Conservation (phyloP, 2,329 filamentous ascomycete species). For the Xylaria sp. region DNA sequence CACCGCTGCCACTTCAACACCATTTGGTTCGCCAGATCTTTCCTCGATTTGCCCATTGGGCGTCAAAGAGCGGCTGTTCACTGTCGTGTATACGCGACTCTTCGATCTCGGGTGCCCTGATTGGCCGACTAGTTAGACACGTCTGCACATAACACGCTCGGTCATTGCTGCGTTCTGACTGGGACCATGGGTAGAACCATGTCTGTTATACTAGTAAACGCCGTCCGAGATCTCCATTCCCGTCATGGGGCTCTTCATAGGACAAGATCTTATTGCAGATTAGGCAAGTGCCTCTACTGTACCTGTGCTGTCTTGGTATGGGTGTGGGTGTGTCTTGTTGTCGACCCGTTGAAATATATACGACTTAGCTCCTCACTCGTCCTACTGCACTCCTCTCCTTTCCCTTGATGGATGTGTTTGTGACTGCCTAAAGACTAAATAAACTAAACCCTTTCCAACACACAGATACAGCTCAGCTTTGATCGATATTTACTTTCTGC, state of each 20-base stretch:
- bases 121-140: constrained; percentile 20
- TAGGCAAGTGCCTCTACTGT: constrained; percentile 31
- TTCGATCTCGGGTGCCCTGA: constrained; percentile 9
- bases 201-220: constrained; percentile 17
- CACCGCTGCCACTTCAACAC: constrained; percentile 1
- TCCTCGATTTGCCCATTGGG: constrained; percentile 31
- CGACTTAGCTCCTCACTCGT: constrained; percentile 25
- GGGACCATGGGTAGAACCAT: constrained; percentile 25
- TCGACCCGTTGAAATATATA: constrained; percentile 38
- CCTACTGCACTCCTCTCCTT: constrained; percentile 10
- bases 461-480: constrained; percentile 15
- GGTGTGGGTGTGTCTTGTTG: background rate
- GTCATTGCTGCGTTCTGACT: constrained; percentile 5
- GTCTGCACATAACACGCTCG: constrained; percentile 16
- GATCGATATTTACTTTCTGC: constrained; percentile 22
- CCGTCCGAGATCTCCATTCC: constrained; percentile 29
- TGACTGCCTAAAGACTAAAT: constrained; percentile 10
- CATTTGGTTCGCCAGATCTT: constrained; percentile 24
- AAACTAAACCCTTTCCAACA: constrained; percentile 10
- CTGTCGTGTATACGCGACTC: constrained; percentile 31
- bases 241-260: constrained; percentile 28
- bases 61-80: constrained; percentile 32
- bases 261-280: constrained; percentile 20
- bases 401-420: constrained; percentile 17
- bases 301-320: background rate